Base-by-base conservation (phyloP, 169 alveolate species). In the Plasmodium falciparum region DNA sequence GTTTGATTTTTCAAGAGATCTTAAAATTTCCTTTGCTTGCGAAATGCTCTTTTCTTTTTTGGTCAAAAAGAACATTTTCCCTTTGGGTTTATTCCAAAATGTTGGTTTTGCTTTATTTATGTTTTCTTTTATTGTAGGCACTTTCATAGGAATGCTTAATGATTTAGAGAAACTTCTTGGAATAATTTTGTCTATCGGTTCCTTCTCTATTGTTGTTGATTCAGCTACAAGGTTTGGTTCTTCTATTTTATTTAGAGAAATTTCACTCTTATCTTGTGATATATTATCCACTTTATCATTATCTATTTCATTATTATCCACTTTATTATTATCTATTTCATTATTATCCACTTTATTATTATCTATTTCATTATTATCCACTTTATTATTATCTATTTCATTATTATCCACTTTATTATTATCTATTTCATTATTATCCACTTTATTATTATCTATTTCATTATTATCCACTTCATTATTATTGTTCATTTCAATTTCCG, bases 81-180 rank as follows among this genome's bases (percentile, higher is more conserved):
- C 12, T 47, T 71, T 50, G 11, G 15, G 15, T 71, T 71, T 71
- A 20, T 8, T 22, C 11, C 49, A 71, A 49, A 71, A 49, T 45
- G 66, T 33, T 12, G 74, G 74, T 17, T 71, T 71, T 6, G 17
- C 15, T 50, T 22, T 49, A n/a, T 22, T 15, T 22, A 17, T 52
- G 26, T 3, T 13, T 13, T 24, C 65, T 71, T 71, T 71, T 8
- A 12, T 8, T 50, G 11, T 49, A 24, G 45, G 49, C 1, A 2
- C 8, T 50, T 50, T 50, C 24, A 17, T 6, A 7, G 45, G 22
- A 24, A 12, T n/a, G 17, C 65, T 26, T 20, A 49, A 17, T 9
- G 26, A 8, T 9, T 71, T 71, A 15, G 12, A 5, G 26, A 65
- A 50, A 47, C 49, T 11, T 9, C 52, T 71, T 22, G 65, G 65